A percentile compares a stretch with the other conserved stretches of the same genome.
Evolutionary conservation across 371 early-diverging fungal genomes (phyloP).

Genomic region (Apophysomyces ossiformis): DNA sequence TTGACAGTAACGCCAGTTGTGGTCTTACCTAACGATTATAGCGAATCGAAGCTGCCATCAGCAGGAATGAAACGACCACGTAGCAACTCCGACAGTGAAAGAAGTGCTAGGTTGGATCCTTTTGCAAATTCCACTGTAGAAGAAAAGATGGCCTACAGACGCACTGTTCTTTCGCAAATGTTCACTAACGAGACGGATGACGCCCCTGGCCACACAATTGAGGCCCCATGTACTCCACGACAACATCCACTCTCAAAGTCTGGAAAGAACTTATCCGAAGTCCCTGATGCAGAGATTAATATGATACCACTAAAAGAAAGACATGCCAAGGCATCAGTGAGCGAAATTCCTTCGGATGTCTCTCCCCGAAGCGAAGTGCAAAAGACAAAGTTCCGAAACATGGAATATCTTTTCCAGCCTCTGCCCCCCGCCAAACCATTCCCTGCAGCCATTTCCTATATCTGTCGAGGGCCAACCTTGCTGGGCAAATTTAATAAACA

Average conservation of each 20-base stretch:
- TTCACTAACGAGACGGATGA: slow-evolving; percentile 39
- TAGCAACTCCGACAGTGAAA: neutral
- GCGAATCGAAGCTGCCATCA: slow-evolving; percentile 26
- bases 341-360: slow-evolving; percentile 7
- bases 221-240: slow-evolving; percentile 44
- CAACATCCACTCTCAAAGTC: slow-evolving; percentile 22
- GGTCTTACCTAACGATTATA: slow-evolving; percentile 45
- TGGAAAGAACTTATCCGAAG: neutral
- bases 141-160: slow-evolving; percentile 37
- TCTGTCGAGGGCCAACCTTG: slow-evolving; percentile 77
- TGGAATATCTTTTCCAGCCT: slow-evolving; percentile 23
- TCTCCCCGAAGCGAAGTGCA: neutral
- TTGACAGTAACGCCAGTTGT: slow-evolving; percentile 68
- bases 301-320: neutral
- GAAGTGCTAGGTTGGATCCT: neutral
- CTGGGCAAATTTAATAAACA: slow-evolving; percentile 84
- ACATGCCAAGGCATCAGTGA: slow-evolving; percentile 10
- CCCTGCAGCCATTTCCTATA: slow-evolving; percentile 66
- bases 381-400: neutral
- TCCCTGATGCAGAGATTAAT: slow-evolving; percentile 28
- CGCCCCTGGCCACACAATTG: slow-evolving; percentile 41
- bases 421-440: slow-evolving; percentile 54
- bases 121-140: slow-evolving; percentile 13
- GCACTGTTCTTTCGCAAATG: slow-evolving; percentile 47
- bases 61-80: slow-evolving; percentile 24